Conservation (phyloP, 1,284 basidiomycete species). For the Heterobasidion parviporum region DNA sequence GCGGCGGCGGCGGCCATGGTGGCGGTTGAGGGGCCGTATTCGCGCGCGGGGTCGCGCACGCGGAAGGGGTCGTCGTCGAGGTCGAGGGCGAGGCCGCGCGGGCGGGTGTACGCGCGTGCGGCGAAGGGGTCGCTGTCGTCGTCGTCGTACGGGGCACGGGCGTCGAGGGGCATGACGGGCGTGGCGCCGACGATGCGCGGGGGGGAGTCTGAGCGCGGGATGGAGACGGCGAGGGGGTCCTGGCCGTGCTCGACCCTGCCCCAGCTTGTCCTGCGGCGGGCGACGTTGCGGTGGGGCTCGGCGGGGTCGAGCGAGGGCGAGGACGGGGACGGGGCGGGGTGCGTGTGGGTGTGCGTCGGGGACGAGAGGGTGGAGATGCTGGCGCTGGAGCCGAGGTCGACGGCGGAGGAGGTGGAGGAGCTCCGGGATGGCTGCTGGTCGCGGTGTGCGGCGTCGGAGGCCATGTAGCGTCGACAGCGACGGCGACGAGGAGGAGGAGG, state of each 20-base stretch:
- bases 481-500: too few species aligned
- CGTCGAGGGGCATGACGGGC: neutral
- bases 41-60: slow-evolving; percentile 19
- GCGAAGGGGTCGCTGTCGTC: neutral
- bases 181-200: neutral
- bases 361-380: neutral
- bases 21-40: slow-evolving; percentile 46
- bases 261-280: slow-evolving; percentile 52
- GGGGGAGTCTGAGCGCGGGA: neutral
- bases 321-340: slow-evolving; percentile 30
- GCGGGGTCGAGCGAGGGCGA: slow-evolving; percentile 45
- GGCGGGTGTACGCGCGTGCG: neutral
- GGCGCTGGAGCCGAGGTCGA: neutral
- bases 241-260: slow-evolving; percentile 34
- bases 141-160: neutral
- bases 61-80: slow-evolving; percentile 36
- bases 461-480: too few species aligned
- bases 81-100: neutral
- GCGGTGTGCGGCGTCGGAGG: too few species aligned
- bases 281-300: slow-evolving; percentile 25
- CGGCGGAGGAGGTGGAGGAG: neutral
- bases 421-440: too few species aligned
- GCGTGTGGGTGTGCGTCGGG: slow-evolving; percentile 20
- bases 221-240: slow-evolving; percentile 38
- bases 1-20: slow-evolving; percentile 21